Conservation (phyloP, 2,329 filamentous ascomycete species). For the Pseudovirgaria hyperparasitica region DNA sequence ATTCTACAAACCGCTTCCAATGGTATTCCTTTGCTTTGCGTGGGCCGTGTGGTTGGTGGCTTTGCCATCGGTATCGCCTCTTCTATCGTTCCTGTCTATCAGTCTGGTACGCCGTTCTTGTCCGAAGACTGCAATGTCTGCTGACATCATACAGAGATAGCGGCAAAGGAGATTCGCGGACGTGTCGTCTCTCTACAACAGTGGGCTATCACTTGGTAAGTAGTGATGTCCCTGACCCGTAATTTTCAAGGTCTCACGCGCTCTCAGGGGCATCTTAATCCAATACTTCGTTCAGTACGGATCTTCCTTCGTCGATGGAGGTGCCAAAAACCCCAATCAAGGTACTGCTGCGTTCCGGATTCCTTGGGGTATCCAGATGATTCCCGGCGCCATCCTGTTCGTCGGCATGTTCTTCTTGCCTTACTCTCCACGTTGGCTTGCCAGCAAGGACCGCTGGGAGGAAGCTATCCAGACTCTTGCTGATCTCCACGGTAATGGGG, state of each 20-base stretch:
- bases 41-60: constrained; percentile 62
- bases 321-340: constrained; percentile 29
- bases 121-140: constrained; percentile 67
- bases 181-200: constrained; percentile 53
- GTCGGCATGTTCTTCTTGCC: constrained; percentile 29
- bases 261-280: constrained; percentile 44
- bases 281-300: constrained; percentile 58
- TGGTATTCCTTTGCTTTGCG: constrained; percentile 30
- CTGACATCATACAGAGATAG: constrained; percentile 65
- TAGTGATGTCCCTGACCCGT: constrained; percentile 25
- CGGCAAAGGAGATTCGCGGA: constrained; percentile 33
- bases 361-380: constrained; percentile 30
- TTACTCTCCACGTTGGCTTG: constrained; percentile 55
- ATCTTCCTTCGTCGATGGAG: constrained; percentile 40
- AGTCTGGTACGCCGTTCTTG: too few species aligned
- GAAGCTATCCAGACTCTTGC: constrained; percentile 44
- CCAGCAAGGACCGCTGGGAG: constrained; percentile 54
- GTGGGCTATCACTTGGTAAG: constrained; percentile 55
- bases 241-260: not conserved
- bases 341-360: constrained; percentile 26
- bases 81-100: constrained; percentile 86
- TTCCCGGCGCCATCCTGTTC: constrained; percentile 27
- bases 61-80: constrained; percentile 79
- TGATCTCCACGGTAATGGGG: constrained; percentile 44
- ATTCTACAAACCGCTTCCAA: constrained; percentile 25